A percentile compares a stretch with the other conserved stretches of the same genome.
Conservation (phyloP, 1,284 basidiomycete genomes). For the Rhodofomes roseus region DNA sequence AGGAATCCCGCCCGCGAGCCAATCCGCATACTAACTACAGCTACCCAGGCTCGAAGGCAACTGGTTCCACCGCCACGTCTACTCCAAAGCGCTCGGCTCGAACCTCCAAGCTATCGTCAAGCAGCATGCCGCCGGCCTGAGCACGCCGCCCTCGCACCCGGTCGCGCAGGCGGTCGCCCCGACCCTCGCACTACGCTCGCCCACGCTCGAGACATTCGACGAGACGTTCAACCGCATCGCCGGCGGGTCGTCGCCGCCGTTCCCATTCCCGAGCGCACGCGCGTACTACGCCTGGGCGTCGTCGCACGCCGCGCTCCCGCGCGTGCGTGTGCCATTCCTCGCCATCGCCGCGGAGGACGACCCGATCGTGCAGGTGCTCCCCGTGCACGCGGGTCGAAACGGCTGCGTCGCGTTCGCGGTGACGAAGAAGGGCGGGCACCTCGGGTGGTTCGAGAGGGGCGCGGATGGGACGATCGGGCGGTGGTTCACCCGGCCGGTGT, state of each 20-base stretch:
- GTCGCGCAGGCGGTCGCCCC: constrained; percentile 46
- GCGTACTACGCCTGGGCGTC: constrained; percentile 83
- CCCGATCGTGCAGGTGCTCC: constrained; percentile 74
- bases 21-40: background rate
- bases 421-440: constrained; percentile 84
- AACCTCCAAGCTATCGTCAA: constrained; percentile 73
- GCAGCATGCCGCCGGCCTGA: constrained; percentile 51
- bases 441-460: constrained; percentile 87
- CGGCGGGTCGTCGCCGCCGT: constrained; percentile 77
- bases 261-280: constrained; percentile 71
- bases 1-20: constrained; percentile 9
- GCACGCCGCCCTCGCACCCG: constrained; percentile 45
- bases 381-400: constrained; percentile 53
- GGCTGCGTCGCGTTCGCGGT: constrained; percentile 67
- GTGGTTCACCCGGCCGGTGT: constrained; percentile 71
- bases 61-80: constrained; percentile 67
- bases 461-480: constrained; percentile 44
- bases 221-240: constrained; percentile 66
- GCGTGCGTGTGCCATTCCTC: constrained; percentile 70
- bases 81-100: constrained; percentile 79
- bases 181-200: constrained; percentile 44
- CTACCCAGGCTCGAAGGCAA: constrained; percentile 55
- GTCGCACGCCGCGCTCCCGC: constrained; percentile 48
- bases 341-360: constrained; percentile 90
- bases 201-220: constrained; percentile 63